Percentiles rank a stretch among this genome's conserved stretches.
phyloP scores from a whole-genome alignment of 768 basidiomycete genomes.

The Rhodotorula babjevae region DNA sequence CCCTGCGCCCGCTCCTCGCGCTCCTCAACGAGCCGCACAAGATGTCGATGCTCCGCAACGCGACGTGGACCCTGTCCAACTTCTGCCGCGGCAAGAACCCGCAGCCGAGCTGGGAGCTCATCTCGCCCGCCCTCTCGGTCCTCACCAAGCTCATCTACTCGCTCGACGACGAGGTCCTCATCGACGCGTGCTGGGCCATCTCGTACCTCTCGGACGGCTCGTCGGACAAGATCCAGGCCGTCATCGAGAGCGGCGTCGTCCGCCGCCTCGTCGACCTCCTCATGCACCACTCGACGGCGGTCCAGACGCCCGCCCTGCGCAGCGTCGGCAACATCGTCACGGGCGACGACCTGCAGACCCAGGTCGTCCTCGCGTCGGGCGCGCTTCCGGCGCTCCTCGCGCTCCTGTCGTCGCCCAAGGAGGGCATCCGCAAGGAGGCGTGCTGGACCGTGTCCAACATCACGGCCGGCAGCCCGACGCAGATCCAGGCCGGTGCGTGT shows the following conservation, averaged over 20 bases:
- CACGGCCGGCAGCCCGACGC: conserved; percentile 91
- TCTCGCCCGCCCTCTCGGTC: conserved; percentile 92
- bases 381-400: conserved; percentile 90
- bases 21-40: conserved; percentile 67
- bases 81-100: conserved; percentile 98
- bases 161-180: conserved; percentile 95
- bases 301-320: conserved; percentile 95
- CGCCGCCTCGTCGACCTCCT: conserved; percentile 93
- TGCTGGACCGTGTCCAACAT: conserved; percentile 99
- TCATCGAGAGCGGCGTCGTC: conserved; percentile 97
- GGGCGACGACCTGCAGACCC: conserved; percentile 97
- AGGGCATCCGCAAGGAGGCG: conserved; percentile 97
- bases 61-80: conserved; percentile 99
- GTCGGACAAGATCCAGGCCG: conserved; percentile 99
- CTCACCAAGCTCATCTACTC: conserved; percentile 98
- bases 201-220: conserved; percentile 98
- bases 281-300: conserved; percentile 72
- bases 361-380: conserved; percentile 96
- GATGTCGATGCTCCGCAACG: conserved; percentile 88
- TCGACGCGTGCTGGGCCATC: conserved; percentile 99
- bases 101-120: conserved; percentile 96
- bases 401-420: conserved; percentile 90
- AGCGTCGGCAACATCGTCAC: conserved; percentile 99
- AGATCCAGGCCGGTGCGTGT: conserved; percentile 67
- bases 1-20: conserved; percentile 82